Base-by-base conservation (phyloP, 2,329 filamentous ascomycete genomes). In the Ceratocystis variospora region DNA sequence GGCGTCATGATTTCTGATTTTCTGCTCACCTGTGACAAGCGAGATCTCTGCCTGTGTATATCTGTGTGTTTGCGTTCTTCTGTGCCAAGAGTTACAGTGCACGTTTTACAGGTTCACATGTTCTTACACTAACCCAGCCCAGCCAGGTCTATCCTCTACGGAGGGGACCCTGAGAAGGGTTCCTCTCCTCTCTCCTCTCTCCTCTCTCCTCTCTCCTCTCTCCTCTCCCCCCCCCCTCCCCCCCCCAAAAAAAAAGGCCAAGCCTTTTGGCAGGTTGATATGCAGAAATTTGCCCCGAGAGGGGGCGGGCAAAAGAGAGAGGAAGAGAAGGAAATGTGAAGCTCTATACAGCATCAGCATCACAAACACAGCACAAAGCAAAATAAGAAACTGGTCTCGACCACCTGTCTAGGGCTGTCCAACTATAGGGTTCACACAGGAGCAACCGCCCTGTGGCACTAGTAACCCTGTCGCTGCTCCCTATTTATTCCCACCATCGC, bases 211-310 rank as follows among this genome's bases (percentile, higher is more conserved):
- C 41, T 45, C 41, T 2, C 17, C 17, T 4, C 17, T 17, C 17
- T 4, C 17, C 17, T 1, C 44, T 5, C 45, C 5, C 7, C 2
- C n/a, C 17, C 7, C 45, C 12, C 15, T 1, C 45, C n/a, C 45
- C 45, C 0, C 7, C 0, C 41, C 15, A 3, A 15, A 15, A 45
- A 45, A n/a, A 53, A 53, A 28, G 28, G 50, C 50, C 50, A 55
- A 55, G 50, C 19, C 50, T 55, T 55, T 28, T 55, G 50, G 50
- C 50, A 55, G 50, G 50, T 55, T 25, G 19, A 31, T 55, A 55
- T 55, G 50, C 50, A 55, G 28, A 15, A 15, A 55, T 28, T 22
- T 6, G 25, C 1, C 22, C 22, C 22, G 19, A 15, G n/a, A 17
- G 10, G 10, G 8, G 6, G 8, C 2, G 44, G n/a, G n/a, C n/a